Evolutionary conservation across 75 land plant genomes (phyloP), one percentile per base, ranked within the genome.

Genomic region (Ceratopteris richardii): DNA sequence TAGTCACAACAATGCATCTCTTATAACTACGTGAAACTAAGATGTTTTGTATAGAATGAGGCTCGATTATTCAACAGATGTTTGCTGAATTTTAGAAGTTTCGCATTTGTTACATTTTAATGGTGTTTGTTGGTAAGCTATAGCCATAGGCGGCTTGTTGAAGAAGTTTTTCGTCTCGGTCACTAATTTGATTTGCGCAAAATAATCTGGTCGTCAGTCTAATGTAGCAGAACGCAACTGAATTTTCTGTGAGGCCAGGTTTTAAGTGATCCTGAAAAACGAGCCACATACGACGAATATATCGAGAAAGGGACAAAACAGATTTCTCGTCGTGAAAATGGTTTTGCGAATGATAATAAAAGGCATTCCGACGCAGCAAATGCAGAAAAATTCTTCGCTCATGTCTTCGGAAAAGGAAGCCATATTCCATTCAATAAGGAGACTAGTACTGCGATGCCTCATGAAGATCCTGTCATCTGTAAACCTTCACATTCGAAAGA

Each of bases 271-370:
- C 70, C 96, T 1, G 85, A 87, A 28, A 90, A 87, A 71, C 79
- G 93, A 26, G 75, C 84, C 3, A 51, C 87, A 29, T 83, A 79
- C 56, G 96, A 90, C 61, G 82, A 79, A 25, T 87, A 87, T 41
- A 93, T 93, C 21, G 96, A 90, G 66, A 82, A 88, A 56, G 92
- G 96, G 2, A 68, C 87, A 11, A 90, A 90, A 57, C 85, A 77
- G 25, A 61, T 73, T 17, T 61, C 66, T 11, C 4, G 7, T 0
- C 24, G 29, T 42, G 10, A 31, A 14, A 31, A 12, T 48, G 50
- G 63, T 17, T 13, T 36, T n/a, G 69, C 22, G 21, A 74, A 80
- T n/a, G 75, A 82, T 4, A 80, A 61, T 13, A 56, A 62, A 22
- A 78, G 75, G 64, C 64, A 64, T 4, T 86, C 80, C 76, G 80